These are phyloP conservation scores for Kwoniella botswanensis DNA, from an alignment of 768 basidiomycete species.

Conservation along the genomic window DNA sequence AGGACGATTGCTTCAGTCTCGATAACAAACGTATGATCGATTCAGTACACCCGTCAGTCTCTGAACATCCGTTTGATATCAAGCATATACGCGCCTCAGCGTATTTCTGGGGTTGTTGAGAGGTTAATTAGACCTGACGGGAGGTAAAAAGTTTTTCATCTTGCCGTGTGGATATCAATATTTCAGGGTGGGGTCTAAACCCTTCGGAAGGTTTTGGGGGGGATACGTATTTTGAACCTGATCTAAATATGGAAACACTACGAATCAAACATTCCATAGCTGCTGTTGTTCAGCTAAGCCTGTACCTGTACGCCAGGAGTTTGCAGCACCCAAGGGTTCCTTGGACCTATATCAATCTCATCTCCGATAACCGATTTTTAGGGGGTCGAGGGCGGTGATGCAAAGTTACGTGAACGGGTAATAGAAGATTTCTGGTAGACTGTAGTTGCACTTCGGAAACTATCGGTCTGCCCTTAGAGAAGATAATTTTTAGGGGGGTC, in stretches of 20 bases:
- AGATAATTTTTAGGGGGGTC: not conserved
- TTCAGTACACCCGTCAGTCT: no score
- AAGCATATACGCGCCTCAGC: not conserved
- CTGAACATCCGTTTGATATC: not conserved
- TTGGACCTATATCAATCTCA: not conserved
- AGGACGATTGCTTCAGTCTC: no score
- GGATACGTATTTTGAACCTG: not conserved
- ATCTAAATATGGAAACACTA: not conserved
- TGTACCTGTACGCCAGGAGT: not conserved
- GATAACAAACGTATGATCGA: no score
- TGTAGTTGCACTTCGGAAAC: not conserved
- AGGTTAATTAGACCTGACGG: not conserved
- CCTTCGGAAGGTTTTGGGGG: not conserved
- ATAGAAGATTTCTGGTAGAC: not conserved
- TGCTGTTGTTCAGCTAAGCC: not conserved
- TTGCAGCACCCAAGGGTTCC: not conserved
- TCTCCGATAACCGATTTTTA: not conserved
- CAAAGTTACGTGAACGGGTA: not conserved
- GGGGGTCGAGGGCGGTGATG: no score
- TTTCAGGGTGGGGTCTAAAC: not conserved
- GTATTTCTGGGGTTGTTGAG: not conserved
- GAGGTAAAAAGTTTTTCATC: not conserved
- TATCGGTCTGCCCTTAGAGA: not conserved
- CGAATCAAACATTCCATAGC: not conserved
- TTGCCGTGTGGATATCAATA: slow-evolving; percentile 2